Base-by-base conservation (phyloP, 1,284 basidiomycete species). In the Vanrija sp. region DNA sequence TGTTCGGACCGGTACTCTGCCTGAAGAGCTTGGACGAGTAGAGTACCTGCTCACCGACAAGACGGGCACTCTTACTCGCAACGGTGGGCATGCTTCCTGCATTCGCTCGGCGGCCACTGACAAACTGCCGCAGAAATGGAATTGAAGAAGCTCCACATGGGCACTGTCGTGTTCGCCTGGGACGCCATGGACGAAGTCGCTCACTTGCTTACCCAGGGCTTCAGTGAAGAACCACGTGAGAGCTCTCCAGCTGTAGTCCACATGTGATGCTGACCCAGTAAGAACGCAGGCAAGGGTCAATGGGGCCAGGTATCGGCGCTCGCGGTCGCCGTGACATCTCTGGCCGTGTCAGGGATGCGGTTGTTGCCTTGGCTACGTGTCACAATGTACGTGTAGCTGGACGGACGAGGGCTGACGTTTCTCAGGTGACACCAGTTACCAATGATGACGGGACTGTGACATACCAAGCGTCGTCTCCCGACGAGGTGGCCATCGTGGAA, bases 101-200 rank as follows among this genome's bases (percentile, higher is more conserved):
- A 37, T 22, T 23, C 12, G 39, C 41, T 23, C 15, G 41, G 41
- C 20, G n/a, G 22, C 6, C 18, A 36, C 50, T 53, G 41, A 53
- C 37, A 2, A 18, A 15, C 7, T 16, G 15, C 20, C 25, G 5
- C 71, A 94, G 93, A 97, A 72, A 98, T 99, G 96, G 95, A 98
- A 75, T 86, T 99, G 83, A 94, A 88, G 78, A 98, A 96, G 72
- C 78, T 99, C 36, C 95, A 99, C 69, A 90, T 98, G 87, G 96
- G 96, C 3, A 98, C 96, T 0, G 91, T 98, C 82, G 94, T 91
- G 3, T 99, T 95, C 71, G 92, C 91, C 0, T 86, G 81, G 66
- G 96, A 99, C 66, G 88, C 93, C 9, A 98, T 98, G 94, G 96
- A 99, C 68, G 96, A 99, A 71, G 90, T 98, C 3, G 83, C 86